Conservation (phyloP, 2,329 filamentous ascomycete genomes). For the Fusarium aywerte region DNA sequence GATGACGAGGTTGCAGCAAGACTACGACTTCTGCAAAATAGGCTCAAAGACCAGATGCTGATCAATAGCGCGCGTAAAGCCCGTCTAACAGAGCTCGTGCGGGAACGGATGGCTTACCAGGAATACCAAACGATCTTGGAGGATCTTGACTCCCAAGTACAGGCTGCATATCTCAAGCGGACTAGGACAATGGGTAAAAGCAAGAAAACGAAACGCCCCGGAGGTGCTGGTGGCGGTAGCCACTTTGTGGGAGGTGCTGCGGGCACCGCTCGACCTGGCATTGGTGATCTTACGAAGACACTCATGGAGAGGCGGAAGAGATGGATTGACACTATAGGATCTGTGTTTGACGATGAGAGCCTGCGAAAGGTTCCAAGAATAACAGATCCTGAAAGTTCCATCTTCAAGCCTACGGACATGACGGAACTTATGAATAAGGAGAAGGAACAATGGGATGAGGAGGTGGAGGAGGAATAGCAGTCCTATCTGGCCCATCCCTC, state of each 20-base stretch:
- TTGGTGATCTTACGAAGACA: slow-evolving; percentile 89
- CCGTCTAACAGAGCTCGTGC: slow-evolving; percentile 84
- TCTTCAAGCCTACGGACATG: slow-evolving; percentile 82
- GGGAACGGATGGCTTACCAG: slow-evolving; percentile 93
- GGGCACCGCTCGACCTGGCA: slow-evolving; percentile 77
- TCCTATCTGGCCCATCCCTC: slow-evolving; percentile 24
- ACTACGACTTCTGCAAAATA: slow-evolving; percentile 83
- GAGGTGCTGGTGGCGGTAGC: slow-evolving; percentile 78
- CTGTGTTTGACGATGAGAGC: slow-evolving; percentile 87
- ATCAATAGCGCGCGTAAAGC: slow-evolving; percentile 92
- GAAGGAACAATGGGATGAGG: slow-evolving; percentile 83
- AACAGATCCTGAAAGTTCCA: slow-evolving; percentile 71
- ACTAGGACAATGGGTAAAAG: slow-evolving; percentile 94
- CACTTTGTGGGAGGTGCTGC: slow-evolving; percentile 69
- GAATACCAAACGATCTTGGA: slow-evolving; percentile 98
- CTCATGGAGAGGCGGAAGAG: slow-evolving; percentile 90
- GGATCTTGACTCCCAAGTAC: slow-evolving; percentile 93
- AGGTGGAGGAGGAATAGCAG: slow-evolving; percentile 72
- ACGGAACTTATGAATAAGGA: slow-evolving; percentile 77
- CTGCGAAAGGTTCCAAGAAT: slow-evolving; percentile 75
- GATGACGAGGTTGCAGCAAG: slow-evolving; percentile 96
- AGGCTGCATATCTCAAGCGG: slow-evolving; percentile 94
- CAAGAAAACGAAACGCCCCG: slow-evolving; percentile 86
- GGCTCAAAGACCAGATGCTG: slow-evolving; percentile 84
- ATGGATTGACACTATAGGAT: slow-evolving; percentile 91